Percentiles rank a stretch among this genome's conserved stretches.
Evolutionary conservation across 306 rosid species (phyloP).

Genomic region (Prunus mira): DNA sequence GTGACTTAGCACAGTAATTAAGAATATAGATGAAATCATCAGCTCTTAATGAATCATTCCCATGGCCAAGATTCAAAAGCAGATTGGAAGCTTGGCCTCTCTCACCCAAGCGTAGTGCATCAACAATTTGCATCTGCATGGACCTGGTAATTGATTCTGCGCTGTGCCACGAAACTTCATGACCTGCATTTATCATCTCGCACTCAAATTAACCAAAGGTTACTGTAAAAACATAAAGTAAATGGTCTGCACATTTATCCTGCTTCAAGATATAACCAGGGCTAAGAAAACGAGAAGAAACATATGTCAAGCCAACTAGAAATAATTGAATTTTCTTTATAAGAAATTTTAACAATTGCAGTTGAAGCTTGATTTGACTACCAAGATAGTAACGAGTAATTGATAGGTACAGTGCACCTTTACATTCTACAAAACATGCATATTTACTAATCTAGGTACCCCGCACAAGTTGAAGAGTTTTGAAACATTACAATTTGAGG

Average conservation of each 20-base stretch:
- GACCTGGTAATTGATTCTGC: conserved; percentile 27
- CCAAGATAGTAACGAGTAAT: too few relatives aligned
- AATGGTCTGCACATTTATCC: background rate
- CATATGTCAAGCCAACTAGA: background rate
- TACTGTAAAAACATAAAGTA: background rate
- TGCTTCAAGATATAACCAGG: background rate
- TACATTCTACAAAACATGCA: background rate
- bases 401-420: background rate
- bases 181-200: conserved; percentile 32
- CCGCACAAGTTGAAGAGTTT: background rate
- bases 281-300: background rate
- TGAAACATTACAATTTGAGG: conserved; percentile 16
- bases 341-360: background rate
- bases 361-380: background rate
- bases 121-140: conserved; percentile 52
- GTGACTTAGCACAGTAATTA: conserved; percentile 56
- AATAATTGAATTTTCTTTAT: too few relatives aligned
- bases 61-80: conserved; percentile 50
- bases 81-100: conserved; percentile 59
- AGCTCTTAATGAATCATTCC: conserved; percentile 43
- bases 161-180: conserved; percentile 25
- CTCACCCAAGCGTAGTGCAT: conserved; percentile 58
- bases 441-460: too few relatives aligned
- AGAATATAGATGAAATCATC: conserved; percentile 59
- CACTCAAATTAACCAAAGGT: conserved; percentile 1